Conservation (phyloP, 345 rosid genomes). For the Eucalyptus shirleyi region DNA sequence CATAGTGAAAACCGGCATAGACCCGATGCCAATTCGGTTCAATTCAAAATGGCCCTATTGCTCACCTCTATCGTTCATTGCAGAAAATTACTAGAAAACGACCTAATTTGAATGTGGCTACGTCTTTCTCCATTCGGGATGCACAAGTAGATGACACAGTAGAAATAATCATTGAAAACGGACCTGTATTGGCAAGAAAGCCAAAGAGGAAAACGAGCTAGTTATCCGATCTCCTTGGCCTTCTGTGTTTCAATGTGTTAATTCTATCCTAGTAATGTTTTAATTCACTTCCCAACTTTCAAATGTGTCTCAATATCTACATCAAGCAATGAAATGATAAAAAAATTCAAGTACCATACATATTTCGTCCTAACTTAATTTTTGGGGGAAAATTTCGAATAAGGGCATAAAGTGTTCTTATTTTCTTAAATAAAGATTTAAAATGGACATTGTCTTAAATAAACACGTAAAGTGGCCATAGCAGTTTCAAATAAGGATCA, state of each 20-base stretch:
- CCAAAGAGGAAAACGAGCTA: neutral
- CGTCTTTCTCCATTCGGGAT: neutral
- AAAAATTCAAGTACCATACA: neutral
- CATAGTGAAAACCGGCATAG: neutral
- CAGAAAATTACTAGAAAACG: neutral
- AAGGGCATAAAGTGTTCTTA: rapidly evolving
- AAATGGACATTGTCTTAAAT: rapidly evolving
- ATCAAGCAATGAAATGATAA: neutral
- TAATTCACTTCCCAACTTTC: neutral
- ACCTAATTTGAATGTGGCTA: neutral
- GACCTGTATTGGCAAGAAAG: neutral
- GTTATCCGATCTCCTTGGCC: neutral
- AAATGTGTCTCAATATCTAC: neutral
- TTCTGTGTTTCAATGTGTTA: neutral
- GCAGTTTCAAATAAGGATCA: too few species aligned
- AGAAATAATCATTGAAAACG: neutral
- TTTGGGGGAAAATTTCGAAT: rapidly evolving
- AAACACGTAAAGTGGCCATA: rapidly evolving
- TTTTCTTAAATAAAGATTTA: rapidly evolving
- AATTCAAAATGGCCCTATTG: neutral
- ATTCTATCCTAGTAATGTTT: neutral
- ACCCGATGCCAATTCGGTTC: neutral
- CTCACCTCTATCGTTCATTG: neutral
- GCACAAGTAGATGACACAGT: neutral
- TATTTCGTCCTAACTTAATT: neutral